phyloP scores from a whole-genome alignment of 257 asterid genomes.

The Solanum appendiculatum region DNA sequence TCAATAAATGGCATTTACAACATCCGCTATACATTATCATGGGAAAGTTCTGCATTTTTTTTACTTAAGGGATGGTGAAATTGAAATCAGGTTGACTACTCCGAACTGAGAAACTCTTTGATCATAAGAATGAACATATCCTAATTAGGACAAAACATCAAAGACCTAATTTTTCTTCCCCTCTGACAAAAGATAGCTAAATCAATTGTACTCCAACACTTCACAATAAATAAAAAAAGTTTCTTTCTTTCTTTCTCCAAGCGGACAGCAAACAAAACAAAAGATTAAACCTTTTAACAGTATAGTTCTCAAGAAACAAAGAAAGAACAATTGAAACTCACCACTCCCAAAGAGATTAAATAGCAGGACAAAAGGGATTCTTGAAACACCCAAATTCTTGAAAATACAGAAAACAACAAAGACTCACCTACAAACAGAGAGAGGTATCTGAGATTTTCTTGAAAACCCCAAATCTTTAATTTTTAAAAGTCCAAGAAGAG shows the following conservation, averaged over 20 bases:
- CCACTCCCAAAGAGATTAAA: not conserved
- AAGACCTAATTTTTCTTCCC: not conserved
- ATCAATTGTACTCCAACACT: not conserved
- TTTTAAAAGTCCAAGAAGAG: slow-evolving; percentile 15
- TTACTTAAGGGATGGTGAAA: not conserved
- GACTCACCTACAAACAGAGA: slow-evolving; percentile 21
- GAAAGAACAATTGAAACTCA: not conserved
- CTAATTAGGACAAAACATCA: not conserved
- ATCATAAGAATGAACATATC: not conserved
- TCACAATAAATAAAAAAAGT: not conserved
- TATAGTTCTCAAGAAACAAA: not conserved
- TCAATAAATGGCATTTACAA: slow-evolving; percentile 10
- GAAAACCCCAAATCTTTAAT: slow-evolving; percentile 12
- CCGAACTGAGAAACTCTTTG: not conserved
- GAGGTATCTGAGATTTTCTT: slow-evolving; percentile 25
- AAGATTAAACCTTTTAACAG: not conserved
- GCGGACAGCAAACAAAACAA: not conserved
- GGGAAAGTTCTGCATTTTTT: not conserved
- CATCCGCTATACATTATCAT: not conserved
- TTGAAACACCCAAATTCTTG: slow-evolving; percentile 20
- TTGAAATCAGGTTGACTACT: not conserved
- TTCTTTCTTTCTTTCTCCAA: not conserved
- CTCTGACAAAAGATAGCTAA: not conserved
- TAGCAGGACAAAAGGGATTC: slow-evolving; percentile 16
- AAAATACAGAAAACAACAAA: slow-evolving; percentile 23